Base-by-base conservation (phyloP, 371 early-diverging fungal species). In the Mucor ambiguus region DNA sequence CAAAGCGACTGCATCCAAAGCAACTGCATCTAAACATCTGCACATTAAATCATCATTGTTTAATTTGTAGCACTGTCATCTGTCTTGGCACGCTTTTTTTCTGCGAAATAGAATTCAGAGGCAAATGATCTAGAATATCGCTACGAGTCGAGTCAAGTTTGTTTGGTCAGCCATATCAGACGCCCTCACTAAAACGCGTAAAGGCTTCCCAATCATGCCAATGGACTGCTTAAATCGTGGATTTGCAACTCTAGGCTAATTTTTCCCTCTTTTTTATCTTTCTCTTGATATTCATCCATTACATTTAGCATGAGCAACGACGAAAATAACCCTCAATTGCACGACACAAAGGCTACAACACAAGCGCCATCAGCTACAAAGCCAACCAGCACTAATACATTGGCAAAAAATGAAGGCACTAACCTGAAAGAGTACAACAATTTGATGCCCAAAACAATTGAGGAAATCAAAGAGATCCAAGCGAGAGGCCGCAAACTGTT, bases 391-490 rank as follows among this genome's bases (percentile, higher is more conserved):
- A n/a, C 28, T 14, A 54, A 7, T 14, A 8, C 56, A 18, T 10
- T 30, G n/a, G 18, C 30, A 56, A 56, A 56, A 9, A 29, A 56
- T 20, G 54, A 52, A n/a, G 63, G 37, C 6, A 30, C 35, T 14
- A 61, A 61, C 35, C 6, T 35, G 6, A 28, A 74, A 43, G 41
- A 22, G 2, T 54, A 54, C 10, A 54, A 37, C n/a, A 57, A 59
- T 2, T 26, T 63, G 4, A 35, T 58, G 30, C 58, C 58, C 29
- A 68, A 68, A n/a, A 68, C 68, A 8, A 24, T 58, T 12, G 32
- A 35, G 38, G 68, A 68, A 59, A 26, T 68, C 26, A 30, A 35
- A 49, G 60, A 41, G 16, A 35, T 63, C 2, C 68, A 61, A 14
- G 59, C 58, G 8, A 46, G 63, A 63, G 60, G 58, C 5, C 37